These are phyloP conservation scores for Saccharum hybrid DNA, from an alignment of 202 grass and related monocot genomes.

Conservation along the genomic window DNA sequence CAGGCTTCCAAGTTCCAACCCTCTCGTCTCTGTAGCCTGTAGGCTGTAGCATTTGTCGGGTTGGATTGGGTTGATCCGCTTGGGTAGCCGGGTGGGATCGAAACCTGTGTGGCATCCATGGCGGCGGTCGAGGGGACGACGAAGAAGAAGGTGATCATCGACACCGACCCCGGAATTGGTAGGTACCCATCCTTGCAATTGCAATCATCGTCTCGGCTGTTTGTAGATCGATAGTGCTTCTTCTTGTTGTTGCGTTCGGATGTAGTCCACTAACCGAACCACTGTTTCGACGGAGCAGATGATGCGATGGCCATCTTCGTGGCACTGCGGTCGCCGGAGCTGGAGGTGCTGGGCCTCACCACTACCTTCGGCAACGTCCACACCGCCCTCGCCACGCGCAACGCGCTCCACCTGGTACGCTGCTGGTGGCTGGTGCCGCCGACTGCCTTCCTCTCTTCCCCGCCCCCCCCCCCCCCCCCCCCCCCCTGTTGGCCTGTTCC, in stretches of 20 bases:
- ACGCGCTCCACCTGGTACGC: slow-evolving; percentile 89
- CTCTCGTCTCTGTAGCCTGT: neutral
- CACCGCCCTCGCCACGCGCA: slow-evolving; percentile 82
- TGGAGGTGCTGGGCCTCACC: slow-evolving; percentile 84
- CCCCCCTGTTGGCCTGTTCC: neutral
- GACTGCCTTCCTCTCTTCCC: neutral
- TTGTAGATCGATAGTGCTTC: no score
- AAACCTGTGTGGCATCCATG: neutral
- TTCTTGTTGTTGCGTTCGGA: neutral
- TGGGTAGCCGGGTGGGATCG: neutral
- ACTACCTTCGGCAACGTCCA: slow-evolving; percentile 95
- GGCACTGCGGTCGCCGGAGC: slow-evolving; percentile 87
- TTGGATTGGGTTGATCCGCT: neutral
- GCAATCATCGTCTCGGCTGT: neutral
- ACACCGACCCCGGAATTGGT: slow-evolving; percentile 92
- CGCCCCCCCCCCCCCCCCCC: no score
- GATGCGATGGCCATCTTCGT: slow-evolving; percentile 99
- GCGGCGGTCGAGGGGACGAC: neutral
- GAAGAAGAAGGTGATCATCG: slow-evolving; percentile 87
- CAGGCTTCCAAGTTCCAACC: neutral
- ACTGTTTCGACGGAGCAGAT: slow-evolving; percentile 47
- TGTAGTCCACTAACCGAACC: neutral
- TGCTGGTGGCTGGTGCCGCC: neutral
- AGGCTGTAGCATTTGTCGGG: neutral
- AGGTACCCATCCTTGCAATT: neutral